Conservation (phyloP, 345 rosid species). For the Syzygium oleosum region DNA sequence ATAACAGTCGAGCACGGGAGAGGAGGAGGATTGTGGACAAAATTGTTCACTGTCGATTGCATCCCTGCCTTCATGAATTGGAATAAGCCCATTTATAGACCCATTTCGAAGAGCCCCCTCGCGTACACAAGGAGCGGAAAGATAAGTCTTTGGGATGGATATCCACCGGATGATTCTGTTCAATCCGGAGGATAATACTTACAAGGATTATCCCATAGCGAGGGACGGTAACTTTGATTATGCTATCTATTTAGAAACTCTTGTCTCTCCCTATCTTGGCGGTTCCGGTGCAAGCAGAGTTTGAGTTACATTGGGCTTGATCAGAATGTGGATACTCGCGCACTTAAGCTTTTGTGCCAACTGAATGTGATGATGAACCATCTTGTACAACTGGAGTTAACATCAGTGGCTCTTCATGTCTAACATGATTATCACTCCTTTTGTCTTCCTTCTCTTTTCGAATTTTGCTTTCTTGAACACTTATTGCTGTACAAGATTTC, state of each 20-base stretch:
- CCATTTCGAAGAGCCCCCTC: neutral
- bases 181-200: neutral
- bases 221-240: neutral
- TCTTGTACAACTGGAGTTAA: neutral
- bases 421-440: neutral
- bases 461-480: neutral
- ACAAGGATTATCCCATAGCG: neutral
- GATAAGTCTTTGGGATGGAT: neutral
- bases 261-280: neutral
- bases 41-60: neutral
- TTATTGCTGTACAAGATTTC: neutral
- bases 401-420: neutral
- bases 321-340: too few relatives aligned
- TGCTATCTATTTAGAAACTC: neutral
- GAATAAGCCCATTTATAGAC: neutral
- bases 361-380: neutral
- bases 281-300: neutral
- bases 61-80: neutral
- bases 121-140: neutral
- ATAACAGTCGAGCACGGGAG: neutral
- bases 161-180: neutral
- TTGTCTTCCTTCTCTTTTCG: neutral
- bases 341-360: neutral
- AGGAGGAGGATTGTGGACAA: neutral
- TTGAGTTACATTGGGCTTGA: too few relatives aligned